phyloP scores from a whole-genome alignment of 1,284 basidiomycete genomes.

The Cutaneotrichosporon mucoides region DNA sequence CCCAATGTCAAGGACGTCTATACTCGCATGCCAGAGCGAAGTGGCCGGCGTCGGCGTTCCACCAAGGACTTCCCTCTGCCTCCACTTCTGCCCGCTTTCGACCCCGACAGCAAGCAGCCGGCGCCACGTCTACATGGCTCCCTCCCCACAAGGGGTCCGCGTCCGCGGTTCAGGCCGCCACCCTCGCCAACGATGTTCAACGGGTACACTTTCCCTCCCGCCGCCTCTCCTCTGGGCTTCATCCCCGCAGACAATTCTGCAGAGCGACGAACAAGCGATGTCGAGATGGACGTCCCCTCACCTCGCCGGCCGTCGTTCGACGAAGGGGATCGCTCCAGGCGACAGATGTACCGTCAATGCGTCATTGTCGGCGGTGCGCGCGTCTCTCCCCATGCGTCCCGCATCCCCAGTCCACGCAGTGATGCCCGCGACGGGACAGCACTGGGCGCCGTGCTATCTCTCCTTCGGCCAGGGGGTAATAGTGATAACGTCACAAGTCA shows the following conservation, averaged over 20 bases:
- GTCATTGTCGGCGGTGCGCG: conserved; percentile 21
- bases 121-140: too few relatives aligned
- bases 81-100: background rate
- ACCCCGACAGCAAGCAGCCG: too few relatives aligned
- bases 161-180: too few relatives aligned
- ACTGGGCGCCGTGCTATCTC: conserved; percentile 5
- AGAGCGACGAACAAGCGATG: too few relatives aligned
- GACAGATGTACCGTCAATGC: conserved; percentile 13
- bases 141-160: too few relatives aligned
- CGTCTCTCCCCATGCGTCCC: conserved; percentile 2
- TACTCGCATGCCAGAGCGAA: background rate
- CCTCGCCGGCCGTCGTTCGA: background rate
- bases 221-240: background rate
- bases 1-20: conserved; percentile 1
- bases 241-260: background rate
- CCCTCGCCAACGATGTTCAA: background rate
- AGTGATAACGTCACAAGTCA: background rate
- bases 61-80: background rate
- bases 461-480: background rate
- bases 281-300: background rate
- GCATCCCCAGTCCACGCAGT: background rate
- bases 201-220: background rate
- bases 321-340: background rate
- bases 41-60: background rate
- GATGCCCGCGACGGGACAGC: background rate